phyloP scores from a whole-genome alignment of 2,329 filamentous ascomycete genomes.

The Xylariomycetidae sp. region DNA sequence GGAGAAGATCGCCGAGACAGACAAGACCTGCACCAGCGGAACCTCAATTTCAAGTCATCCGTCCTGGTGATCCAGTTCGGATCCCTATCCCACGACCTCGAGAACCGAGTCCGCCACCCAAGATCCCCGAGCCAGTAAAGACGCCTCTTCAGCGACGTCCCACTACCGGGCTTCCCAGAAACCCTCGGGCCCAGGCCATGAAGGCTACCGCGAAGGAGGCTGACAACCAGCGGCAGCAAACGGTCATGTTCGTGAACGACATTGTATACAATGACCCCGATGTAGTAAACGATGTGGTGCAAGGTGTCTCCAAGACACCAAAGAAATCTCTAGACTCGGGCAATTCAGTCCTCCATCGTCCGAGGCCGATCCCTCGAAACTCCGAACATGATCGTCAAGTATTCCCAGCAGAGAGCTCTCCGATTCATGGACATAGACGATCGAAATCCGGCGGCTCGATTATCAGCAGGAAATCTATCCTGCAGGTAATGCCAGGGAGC shows the following conservation, averaged over 20 bases:
- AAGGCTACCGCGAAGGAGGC: constrained; percentile 24
- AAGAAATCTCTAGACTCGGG: constrained; percentile 18
- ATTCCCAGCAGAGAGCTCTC: constrained; percentile 41
- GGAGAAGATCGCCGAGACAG: constrained; percentile 47
- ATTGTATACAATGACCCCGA: constrained; percentile 51
- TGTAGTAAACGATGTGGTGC: constrained; percentile 44
- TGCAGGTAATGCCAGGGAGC: constrained; percentile 39
- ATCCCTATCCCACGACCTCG: constrained; percentile 31
- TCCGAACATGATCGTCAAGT: constrained; percentile 40
- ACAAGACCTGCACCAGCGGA: too few species aligned
- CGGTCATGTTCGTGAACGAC: constrained; percentile 52
- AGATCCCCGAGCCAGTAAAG: constrained; percentile 27
- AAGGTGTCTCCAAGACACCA: constrained; percentile 32
- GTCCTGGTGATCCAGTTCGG: constrained; percentile 24
- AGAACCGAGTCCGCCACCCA: constrained; percentile 23
- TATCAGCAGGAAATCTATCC: constrained; percentile 39
- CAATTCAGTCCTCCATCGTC: constrained; percentile 47
- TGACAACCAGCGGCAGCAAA: constrained; percentile 34
- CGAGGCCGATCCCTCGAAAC: constrained; percentile 51
- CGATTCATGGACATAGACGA: constrained; percentile 37
- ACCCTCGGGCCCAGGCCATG: constrained; percentile 37
- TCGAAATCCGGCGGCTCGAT: constrained; percentile 47
- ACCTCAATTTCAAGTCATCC: constrained; percentile 18
- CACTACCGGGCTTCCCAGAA: constrained; percentile 43
- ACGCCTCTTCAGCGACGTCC: constrained; percentile 40